Conservation (phyloP, 1,139 yeast species). For the Suhomyces bokatorum region DNA sequence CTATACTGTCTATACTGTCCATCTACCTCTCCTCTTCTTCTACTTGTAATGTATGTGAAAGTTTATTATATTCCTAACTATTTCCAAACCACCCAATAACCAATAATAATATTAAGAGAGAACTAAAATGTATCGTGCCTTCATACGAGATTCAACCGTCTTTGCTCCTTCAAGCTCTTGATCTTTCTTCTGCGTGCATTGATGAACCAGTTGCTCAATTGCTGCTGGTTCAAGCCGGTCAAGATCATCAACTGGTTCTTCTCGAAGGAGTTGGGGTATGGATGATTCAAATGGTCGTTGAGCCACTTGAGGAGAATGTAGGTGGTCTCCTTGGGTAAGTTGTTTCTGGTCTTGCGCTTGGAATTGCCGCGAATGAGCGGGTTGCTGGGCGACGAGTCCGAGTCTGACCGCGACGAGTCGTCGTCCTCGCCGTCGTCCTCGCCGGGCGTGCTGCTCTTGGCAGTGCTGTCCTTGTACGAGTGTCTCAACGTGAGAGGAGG, state of each 20-base stretch:
- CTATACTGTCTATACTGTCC: too few species aligned
- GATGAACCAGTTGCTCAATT: slow-evolving; percentile 93
- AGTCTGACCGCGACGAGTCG: slow-evolving; percentile 7
- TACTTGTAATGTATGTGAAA: background rate
- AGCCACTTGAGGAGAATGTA: slow-evolving; percentile 82
- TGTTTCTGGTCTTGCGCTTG: slow-evolving; percentile 59
- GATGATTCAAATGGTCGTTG: slow-evolving; percentile 80
- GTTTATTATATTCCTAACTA: slow-evolving; percentile 2
- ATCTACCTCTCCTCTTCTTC: too few species aligned
- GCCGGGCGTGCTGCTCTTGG: slow-evolving; percentile 4
- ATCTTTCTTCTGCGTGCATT: slow-evolving; percentile 90
- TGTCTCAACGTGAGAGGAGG: slow-evolving; percentile 14
- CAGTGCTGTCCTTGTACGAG: slow-evolving; percentile 6
- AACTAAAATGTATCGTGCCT: slow-evolving; percentile 5
- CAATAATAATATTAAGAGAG: slow-evolving; percentile 5
- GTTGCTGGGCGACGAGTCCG: slow-evolving; percentile 8
- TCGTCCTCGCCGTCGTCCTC: slow-evolving; percentile 12
- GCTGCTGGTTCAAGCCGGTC: slow-evolving; percentile 90
- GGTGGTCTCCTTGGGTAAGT: slow-evolving; percentile 88
- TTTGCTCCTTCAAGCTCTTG: slow-evolving; percentile 46
- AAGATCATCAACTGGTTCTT: slow-evolving; percentile 74
- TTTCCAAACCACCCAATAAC: slow-evolving; percentile 6
- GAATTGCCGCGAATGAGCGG: slow-evolving; percentile 13
- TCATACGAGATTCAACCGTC: slow-evolving; percentile 25
- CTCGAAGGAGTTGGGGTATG: slow-evolving; percentile 91